Evolutionary conservation across 371 early-diverging fungal genomes (phyloP).

Genomic region (Mycotypha africana): DNA sequence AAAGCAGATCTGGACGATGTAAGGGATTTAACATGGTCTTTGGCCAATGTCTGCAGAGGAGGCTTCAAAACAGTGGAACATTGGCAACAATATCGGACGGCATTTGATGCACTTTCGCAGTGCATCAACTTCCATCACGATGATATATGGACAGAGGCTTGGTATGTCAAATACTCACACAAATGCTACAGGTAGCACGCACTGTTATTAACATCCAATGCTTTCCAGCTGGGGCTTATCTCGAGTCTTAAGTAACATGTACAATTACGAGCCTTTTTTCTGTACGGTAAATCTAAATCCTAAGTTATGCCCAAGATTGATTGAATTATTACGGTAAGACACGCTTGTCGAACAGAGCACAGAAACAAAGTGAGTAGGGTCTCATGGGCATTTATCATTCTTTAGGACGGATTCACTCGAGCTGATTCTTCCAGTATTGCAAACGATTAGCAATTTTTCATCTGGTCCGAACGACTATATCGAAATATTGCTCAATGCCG

Average conservation of each 20-base stretch:
- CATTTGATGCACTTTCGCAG: slow-evolving; percentile 25
- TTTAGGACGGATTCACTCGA: not conserved
- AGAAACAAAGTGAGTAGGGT: not conserved
- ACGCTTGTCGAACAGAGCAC: not conserved
- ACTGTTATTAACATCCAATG: too few species aligned
- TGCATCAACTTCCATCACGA: slow-evolving; percentile 27
- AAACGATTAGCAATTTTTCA: slow-evolving; percentile 41
- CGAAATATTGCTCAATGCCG: slow-evolving; percentile 28
- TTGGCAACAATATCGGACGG: slow-evolving; percentile 19
- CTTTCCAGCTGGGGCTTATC: slow-evolving; percentile 42
- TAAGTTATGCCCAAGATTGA: slow-evolving; percentile 6
- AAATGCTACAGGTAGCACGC: too few species aligned
- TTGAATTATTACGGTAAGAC: slow-evolving; percentile 11
- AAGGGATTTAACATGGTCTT: slow-evolving; percentile 8
- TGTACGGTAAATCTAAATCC: slow-evolving; percentile 2
- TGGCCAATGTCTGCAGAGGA: slow-evolving; percentile 14
- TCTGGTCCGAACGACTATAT: slow-evolving; percentile 39
- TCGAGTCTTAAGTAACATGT: slow-evolving; percentile 37
- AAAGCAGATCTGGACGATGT: slow-evolving; percentile 9
- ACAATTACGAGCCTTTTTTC: slow-evolving; percentile 18
- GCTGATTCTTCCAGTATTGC: slow-evolving; percentile 10
- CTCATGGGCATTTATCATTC: too few species aligned
- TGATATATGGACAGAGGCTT: slow-evolving; percentile 26
- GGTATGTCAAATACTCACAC: not conserved
- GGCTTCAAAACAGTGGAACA: slow-evolving; percentile 4